Evolutionary conservation across 805 yeast species (phyloP).

Genomic region (Teunomyces cretensis): DNA sequence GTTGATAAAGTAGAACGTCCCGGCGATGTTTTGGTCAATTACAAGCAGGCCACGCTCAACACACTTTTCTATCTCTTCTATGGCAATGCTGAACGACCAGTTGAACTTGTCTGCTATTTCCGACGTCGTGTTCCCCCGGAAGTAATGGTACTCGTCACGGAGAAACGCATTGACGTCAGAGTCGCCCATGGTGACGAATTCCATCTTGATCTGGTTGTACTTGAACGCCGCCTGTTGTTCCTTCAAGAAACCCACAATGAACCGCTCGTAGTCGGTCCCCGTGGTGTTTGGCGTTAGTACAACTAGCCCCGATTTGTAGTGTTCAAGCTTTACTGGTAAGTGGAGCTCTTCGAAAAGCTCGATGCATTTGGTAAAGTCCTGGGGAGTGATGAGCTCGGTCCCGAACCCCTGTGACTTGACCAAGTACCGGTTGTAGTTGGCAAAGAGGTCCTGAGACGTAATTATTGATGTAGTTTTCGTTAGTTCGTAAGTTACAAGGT

Average conservation of each 20-base stretch:
- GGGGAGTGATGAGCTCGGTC: constrained; percentile 66
- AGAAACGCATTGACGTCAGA: constrained; percentile 15
- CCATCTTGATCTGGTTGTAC: constrained; percentile 23
- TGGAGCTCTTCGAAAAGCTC: constrained; percentile 53
- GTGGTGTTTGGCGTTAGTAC: constrained; percentile 27
- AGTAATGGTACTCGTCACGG: constrained; percentile 19
- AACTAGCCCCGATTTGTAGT: constrained; percentile 33
- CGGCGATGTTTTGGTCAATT: constrained; percentile 67
- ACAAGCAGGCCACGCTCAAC: constrained; percentile 58
- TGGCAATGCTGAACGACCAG: constrained; percentile 67
- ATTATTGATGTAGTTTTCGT: constrained; percentile 36
- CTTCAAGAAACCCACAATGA: constrained; percentile 23
- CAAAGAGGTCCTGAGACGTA: constrained; percentile 42
- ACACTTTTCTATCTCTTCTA: constrained; percentile 61
- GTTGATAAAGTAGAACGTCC: constrained; percentile 62
- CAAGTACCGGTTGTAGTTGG: constrained; percentile 39
- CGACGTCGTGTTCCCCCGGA: constrained; percentile 35
- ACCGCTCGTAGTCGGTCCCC: constrained; percentile 25
- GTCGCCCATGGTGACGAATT: constrained; percentile 16
- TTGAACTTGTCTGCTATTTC: constrained; percentile 50
- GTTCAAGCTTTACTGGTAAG: constrained; percentile 51
- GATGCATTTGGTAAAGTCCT: constrained; percentile 64
- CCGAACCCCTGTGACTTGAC: constrained; percentile 46
- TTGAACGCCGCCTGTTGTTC: constrained; percentile 23
- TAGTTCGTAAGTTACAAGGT: constrained; percentile 39